Conservation (phyloP, 768 basidiomycete species). For the Coprinellus micaceus region DNA sequence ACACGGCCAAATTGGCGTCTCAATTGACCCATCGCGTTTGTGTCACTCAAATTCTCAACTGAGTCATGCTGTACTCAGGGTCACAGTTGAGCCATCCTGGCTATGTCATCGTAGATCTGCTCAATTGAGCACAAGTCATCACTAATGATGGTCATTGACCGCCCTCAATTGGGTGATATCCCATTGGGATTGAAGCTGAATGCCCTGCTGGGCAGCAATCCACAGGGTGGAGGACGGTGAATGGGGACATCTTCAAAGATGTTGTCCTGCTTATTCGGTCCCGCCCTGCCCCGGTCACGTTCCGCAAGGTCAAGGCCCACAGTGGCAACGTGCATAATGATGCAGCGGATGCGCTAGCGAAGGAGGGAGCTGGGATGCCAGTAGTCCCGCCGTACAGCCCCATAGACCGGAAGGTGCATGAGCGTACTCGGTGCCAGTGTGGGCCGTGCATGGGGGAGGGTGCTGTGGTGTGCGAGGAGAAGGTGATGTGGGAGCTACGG, state of each 20-base stretch:
- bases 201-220: neutral
- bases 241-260: constrained; percentile 14
- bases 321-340: neutral
- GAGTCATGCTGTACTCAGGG: too few species aligned
- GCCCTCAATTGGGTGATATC: too few species aligned
- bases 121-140: too few species aligned
- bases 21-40: too few species aligned
- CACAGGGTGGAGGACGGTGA: constrained; percentile 13
- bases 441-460: neutral
- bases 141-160: too few species aligned
- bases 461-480: neutral
- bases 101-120: too few species aligned
- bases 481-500: neutral
- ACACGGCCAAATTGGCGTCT: too few species aligned
- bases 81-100: too few species aligned
- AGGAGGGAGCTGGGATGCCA: neutral
- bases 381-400: neutral
- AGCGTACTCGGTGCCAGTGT: neutral
- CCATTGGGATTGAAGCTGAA: too few species aligned
- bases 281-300: neutral
- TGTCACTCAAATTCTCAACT: too few species aligned
- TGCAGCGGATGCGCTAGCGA: neutral
- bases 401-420: neutral
- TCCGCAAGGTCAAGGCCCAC: neutral
- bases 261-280: constrained; percentile 6